Evolutionary conservation across 495 filamentous ascomycete genomes (phyloP).

Genomic region (Neurospora sp.): DNA sequence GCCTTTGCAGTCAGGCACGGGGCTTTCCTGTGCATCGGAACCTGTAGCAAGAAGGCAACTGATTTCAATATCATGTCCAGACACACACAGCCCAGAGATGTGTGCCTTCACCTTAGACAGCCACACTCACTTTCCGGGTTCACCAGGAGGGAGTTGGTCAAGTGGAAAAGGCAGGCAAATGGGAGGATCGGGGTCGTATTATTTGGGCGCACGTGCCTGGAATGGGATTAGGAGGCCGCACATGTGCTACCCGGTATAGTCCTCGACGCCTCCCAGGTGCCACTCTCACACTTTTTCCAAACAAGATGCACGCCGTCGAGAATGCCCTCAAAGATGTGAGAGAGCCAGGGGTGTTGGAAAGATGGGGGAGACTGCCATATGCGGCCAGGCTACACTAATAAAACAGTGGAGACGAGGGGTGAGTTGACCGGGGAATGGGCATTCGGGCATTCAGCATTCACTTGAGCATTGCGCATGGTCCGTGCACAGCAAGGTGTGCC

Average conservation of each 20-base stretch:
- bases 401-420: background rate
- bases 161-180: background rate
- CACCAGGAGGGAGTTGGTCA: background rate
- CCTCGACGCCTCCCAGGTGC: background rate
- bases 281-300: background rate
- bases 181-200: background rate
- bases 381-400: background rate
- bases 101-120: background rate
- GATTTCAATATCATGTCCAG: background rate
- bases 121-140: background rate
- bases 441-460: background rate
- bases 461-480: conserved; percentile 6
- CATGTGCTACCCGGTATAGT: background rate
- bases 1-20: background rate
- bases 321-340: background rate
- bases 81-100: background rate
- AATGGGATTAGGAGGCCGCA: background rate
- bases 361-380: background rate
- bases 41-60: background rate
- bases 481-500: conserved; percentile 9
- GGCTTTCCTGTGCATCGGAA: background rate
- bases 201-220: background rate
- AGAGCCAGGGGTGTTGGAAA: background rate
- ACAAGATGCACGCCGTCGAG: background rate
- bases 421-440: background rate